Percentiles rank a stretch among this genome's conserved stretches.
Conservation (phyloP, 306 rosid species). For the Rubus parviflorus region DNA sequence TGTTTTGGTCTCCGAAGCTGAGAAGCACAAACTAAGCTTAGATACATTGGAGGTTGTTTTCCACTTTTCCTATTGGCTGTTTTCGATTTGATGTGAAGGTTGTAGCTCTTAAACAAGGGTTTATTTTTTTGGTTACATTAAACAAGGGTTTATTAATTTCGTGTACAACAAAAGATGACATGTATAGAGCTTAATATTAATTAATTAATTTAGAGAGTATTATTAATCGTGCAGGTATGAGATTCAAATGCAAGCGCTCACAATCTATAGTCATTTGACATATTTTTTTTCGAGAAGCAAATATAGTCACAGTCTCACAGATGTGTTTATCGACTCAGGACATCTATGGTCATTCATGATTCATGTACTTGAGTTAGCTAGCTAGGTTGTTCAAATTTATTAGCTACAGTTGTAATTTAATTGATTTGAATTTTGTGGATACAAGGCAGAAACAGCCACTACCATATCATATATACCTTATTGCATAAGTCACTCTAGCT, state of each 20-base stretch:
- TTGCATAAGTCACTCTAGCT: background rate
- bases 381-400: background rate
- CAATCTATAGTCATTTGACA: background rate
- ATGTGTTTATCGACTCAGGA: background rate
- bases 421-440: background rate
- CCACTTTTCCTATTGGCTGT: background rate
- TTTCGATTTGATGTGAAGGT: background rate
- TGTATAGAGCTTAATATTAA: too few relatives aligned
- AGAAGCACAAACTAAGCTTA: background rate
- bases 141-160: too few relatives aligned
- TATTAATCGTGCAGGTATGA: too few relatives aligned
- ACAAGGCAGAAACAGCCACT: background rate
- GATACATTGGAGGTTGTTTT: background rate
- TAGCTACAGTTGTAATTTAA: background rate
- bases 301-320: background rate
- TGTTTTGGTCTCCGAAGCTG: background rate
- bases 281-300: background rate
- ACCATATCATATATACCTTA: too few relatives aligned
- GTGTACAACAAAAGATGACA: too few relatives aligned
- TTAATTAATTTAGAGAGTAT: too few relatives aligned
- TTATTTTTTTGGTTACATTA: too few relatives aligned
- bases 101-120: too few relatives aligned
- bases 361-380: background rate
- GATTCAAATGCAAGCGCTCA: background rate
- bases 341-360: background rate